Conservation (phyloP, 805 yeast species). For the Cyberlindnera maclurae region DNA sequence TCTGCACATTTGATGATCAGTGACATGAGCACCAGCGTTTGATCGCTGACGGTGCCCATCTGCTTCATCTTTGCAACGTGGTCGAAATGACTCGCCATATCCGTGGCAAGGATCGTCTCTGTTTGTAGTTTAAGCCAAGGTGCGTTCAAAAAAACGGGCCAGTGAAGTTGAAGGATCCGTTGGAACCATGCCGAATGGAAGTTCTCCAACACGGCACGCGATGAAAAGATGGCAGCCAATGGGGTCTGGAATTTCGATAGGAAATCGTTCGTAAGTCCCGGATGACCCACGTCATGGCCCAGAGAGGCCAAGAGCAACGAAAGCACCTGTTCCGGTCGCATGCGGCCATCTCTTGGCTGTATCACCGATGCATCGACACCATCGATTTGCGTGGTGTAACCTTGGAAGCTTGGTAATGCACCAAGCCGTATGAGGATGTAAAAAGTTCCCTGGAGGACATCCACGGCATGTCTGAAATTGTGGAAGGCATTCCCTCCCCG, state of each 20-base stretch:
- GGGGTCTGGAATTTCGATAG: constrained; percentile 54
- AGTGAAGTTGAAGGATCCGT: constrained; percentile 41
- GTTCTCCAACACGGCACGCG: constrained; percentile 70
- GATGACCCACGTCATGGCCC: constrained; percentile 96
- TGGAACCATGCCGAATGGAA: constrained; percentile 68
- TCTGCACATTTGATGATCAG: constrained; percentile 90
- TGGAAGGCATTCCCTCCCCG: constrained; percentile 86
- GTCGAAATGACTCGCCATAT: constrained; percentile 83
- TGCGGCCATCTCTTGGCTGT: constrained; percentile 6
- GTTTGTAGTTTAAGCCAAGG: constrained; percentile 25
- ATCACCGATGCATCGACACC: not conserved
- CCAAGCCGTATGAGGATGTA: constrained; percentile 39
- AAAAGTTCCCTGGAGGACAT: constrained; percentile 87
- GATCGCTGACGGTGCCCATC: constrained; percentile 16
- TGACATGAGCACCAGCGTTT: constrained; percentile 46
- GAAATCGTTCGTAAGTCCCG: constrained; percentile 85
- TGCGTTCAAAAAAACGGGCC: constrained; percentile 34
- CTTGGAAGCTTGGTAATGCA: constrained; percentile 18
- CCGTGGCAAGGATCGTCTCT: constrained; percentile 70
- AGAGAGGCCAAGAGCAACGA: constrained; percentile 72
- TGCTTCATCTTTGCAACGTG: constrained; percentile 51
- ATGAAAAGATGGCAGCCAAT: constrained; percentile 53
- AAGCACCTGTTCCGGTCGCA: constrained; percentile 39
- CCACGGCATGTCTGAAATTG: constrained; percentile 92
- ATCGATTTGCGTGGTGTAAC: constrained; percentile 11